Conservation (phyloP, 1,284 basidiomycete species). For the Mycosarcoma mackinlayi region DNA sequence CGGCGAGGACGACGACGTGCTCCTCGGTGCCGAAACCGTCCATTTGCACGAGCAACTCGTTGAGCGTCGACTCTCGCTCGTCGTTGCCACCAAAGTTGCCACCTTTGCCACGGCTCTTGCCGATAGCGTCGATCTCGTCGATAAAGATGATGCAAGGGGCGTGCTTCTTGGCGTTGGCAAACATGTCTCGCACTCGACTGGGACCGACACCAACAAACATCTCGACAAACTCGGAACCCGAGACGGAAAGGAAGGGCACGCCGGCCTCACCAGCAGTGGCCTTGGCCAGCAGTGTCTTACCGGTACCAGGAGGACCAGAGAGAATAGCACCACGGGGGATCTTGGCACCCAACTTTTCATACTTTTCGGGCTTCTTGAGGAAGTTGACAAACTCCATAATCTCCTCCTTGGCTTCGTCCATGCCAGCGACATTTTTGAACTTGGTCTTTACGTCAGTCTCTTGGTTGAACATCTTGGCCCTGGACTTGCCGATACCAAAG, state of each 20-base stretch:
- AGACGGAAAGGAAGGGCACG: constrained; percentile 97
- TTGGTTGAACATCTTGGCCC: constrained; percentile 95
- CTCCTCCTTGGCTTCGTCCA: constrained; percentile 99
- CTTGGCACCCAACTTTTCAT: constrained; percentile 96
- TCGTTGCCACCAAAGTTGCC: constrained; percentile 94
- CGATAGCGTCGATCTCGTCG: constrained; percentile 83
- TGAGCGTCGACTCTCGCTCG: constrained; percentile 96
- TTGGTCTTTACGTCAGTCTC: constrained; percentile 93
- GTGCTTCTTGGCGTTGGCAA: constrained; percentile 95
- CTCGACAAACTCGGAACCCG: constrained; percentile 98
- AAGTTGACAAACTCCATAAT: constrained; percentile 99
- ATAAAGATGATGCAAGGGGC: constrained; percentile 90
- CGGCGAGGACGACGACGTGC: constrained; percentile 94
- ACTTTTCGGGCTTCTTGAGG: constrained; percentile 92
- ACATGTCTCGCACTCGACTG: constrained; percentile 95
- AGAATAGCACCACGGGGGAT: constrained; percentile 98
- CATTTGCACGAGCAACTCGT: constrained; percentile 99
- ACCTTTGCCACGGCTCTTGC: constrained; percentile 90
- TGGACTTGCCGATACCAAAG: constrained; percentile 96
- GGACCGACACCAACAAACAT: constrained; percentile 99
- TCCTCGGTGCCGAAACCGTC: constrained; percentile 96
- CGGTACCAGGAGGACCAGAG: constrained; percentile 97
- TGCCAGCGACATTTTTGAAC: constrained; percentile 96
- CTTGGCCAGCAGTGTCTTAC: constrained; percentile 97
- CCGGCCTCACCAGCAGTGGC: constrained; percentile 97